Evolutionary conservation across 345 rosid genomes (phyloP).

Genomic region (Salix koriyanagi): DNA sequence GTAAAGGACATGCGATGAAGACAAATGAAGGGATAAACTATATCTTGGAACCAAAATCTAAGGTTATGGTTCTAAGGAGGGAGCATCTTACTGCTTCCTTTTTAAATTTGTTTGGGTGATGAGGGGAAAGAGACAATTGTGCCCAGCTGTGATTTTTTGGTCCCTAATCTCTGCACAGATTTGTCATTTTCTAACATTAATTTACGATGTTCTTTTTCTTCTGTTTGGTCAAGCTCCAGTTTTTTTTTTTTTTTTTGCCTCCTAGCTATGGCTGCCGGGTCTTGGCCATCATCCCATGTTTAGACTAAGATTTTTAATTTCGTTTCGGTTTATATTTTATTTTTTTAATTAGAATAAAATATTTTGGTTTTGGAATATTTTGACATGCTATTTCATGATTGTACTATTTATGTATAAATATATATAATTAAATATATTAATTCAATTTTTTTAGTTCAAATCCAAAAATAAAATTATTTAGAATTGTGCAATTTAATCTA

Average conservation of each 20-base stretch:
- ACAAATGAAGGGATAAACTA: slow-evolving; percentile 6
- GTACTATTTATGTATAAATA: too few relatives aligned
- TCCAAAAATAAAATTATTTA: too few relatives aligned
- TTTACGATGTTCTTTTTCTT: slow-evolving; percentile 19
- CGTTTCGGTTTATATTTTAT: too few relatives aligned
- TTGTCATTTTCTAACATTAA: slow-evolving; percentile 32
- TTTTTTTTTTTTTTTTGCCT: background rate
- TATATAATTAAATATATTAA: too few relatives aligned
- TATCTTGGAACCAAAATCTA: slow-evolving; percentile 1
- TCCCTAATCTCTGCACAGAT: slow-evolving; percentile 26
- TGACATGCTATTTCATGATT: rapidly evolving
- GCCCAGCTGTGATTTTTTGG: slow-evolving; percentile 29
- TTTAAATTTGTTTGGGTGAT: background rate
- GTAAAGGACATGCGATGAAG: slow-evolving; percentile 11
- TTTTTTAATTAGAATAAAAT: too few relatives aligned
- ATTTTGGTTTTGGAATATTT: too few relatives aligned
- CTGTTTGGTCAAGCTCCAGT: slow-evolving; percentile 27
- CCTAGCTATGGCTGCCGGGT: too few relatives aligned
- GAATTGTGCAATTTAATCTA: too few relatives aligned
- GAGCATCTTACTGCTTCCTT: background rate
- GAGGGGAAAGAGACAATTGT: slow-evolving; percentile 27
- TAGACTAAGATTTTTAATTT: too few relatives aligned
- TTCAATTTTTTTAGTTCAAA: too few relatives aligned
- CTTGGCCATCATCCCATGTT: background rate
- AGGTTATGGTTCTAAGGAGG: slow-evolving; percentile 1